phyloP scores from a whole-genome alignment of 2,329 filamentous ascomycete genomes.

The Dothiorella sarmentorum region DNA sequence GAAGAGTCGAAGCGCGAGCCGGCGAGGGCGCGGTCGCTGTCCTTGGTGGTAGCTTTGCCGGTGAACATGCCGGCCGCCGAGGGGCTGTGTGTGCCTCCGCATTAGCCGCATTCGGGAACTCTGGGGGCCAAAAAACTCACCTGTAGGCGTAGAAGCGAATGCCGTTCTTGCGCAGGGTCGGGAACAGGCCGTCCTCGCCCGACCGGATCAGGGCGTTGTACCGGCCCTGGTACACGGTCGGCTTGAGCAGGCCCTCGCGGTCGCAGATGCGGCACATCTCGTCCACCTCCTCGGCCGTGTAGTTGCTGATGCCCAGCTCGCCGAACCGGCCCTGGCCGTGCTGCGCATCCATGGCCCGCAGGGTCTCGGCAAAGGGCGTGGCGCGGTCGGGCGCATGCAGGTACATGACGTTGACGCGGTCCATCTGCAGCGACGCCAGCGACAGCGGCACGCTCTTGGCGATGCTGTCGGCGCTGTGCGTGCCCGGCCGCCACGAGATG shows the following conservation, averaged over 20 bases:
- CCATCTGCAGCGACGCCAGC: constrained; percentile 38
- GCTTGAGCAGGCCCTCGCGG: constrained; percentile 41
- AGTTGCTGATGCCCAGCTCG: constrained; percentile 48
- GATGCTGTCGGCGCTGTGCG: neutral
- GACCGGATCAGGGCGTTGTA: constrained; percentile 45
- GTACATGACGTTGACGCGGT: constrained; percentile 49
- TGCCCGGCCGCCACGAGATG: neutral
- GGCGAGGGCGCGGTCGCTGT: too few relatives aligned
- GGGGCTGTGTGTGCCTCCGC: neutral
- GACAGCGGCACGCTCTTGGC: constrained; percentile 29
- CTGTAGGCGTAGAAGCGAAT: constrained; percentile 45
- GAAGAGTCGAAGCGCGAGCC: too few relatives aligned
- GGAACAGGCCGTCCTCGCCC: constrained; percentile 43
- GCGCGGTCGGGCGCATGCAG: constrained; percentile 50
- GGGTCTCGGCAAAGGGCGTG: constrained; percentile 45
- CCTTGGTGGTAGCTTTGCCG: too few relatives aligned
- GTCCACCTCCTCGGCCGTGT: constrained; percentile 45
- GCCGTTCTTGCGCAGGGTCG: constrained; percentile 39
- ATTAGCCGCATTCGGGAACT: too few relatives aligned
- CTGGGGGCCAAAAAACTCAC: too few relatives aligned
- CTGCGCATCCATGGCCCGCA: constrained; percentile 45
- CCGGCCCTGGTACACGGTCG: constrained; percentile 47
- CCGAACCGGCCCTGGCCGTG: constrained; percentile 45
- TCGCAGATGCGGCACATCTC: constrained; percentile 46
- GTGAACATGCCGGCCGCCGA: too few relatives aligned